Conservation (phyloP, 2,329 filamentous ascomycete genomes). For the Scedosporium aurantiacum region DNA sequence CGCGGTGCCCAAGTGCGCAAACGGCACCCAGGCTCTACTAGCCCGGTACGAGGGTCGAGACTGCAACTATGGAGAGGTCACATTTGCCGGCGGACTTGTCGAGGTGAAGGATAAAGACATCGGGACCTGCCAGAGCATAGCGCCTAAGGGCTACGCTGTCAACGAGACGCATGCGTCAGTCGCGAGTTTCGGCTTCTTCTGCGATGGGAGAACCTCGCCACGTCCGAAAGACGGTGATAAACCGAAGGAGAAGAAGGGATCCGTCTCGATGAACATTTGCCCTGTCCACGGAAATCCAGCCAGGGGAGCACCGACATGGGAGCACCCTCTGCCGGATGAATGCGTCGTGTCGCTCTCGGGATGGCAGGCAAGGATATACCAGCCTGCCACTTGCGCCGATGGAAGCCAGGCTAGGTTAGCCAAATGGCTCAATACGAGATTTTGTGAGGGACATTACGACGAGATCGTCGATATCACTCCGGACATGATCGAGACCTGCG, state of each 20-base stretch:
- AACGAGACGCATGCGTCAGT: constrained; percentile 7
- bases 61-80: constrained; percentile 10
- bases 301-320: constrained; percentile 6
- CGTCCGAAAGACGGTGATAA: constrained; percentile 4
- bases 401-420: constrained; percentile 15
- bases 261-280: constrained; percentile 9
- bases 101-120: constrained; percentile 9
- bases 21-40: constrained; percentile 11
- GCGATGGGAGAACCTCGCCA: constrained; percentile 8
- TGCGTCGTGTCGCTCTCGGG: constrained; percentile 9
- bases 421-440: constrained; percentile 41
- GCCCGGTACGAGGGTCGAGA: constrained; percentile 10
- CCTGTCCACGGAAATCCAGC: constrained; percentile 4
- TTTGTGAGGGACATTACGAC: constrained; percentile 63
- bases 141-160: constrained; percentile 6
- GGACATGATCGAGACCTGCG: constrained; percentile 12
- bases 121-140: constrained; percentile 4
- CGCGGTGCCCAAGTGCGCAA: constrained; percentile 9
- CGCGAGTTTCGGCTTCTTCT: constrained; percentile 9
- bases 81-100: constrained; percentile 8
- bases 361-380: constrained; percentile 9
- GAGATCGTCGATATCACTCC: constrained; percentile 44
- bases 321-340: constrained; percentile 9
- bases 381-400: constrained; percentile 8
- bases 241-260: constrained; percentile 8